A percentile compares a stretch with the other conserved stretches of the same genome.
These are phyloP conservation scores for Micractinium conductrix DNA, from an alignment of 139 green algal genomes.

Conservation along the genomic window DNA sequence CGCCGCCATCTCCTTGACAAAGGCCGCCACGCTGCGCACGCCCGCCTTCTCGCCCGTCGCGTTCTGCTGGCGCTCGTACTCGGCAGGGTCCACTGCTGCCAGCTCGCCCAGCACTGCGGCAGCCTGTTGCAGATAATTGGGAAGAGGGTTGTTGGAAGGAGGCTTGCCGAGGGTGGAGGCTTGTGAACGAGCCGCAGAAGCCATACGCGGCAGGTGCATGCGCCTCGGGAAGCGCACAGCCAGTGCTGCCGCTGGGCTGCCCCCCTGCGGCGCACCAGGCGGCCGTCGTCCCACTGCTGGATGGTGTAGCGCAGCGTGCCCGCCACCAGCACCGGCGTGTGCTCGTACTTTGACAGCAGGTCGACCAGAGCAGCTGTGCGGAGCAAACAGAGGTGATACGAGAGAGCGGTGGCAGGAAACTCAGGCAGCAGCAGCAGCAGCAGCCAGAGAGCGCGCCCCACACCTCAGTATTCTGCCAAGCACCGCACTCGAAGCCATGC, in stretches of 20 bases:
- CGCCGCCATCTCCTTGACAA: conserved; percentile 69
- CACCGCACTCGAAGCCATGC: no score
- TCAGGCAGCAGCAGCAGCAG: no score
- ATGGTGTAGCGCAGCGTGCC: conserved; percentile 62
- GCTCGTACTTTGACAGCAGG: conserved; percentile 77
- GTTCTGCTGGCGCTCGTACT: conserved; percentile 70
- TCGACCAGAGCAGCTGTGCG: conserved; percentile 60
- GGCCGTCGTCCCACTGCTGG: conserved; percentile 51
- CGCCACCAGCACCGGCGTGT: conserved; percentile 66
- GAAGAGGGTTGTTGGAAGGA: no score
- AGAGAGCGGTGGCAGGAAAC: no score
- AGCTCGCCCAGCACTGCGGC: conserved; percentile 76
- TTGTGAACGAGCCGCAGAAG: no score
- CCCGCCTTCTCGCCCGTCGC: conserved; percentile 55
- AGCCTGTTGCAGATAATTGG: no score
- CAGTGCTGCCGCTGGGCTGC: no score
- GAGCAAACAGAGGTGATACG: background rate
- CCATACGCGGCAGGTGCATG: no score
- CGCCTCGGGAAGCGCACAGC: no score
- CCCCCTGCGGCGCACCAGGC: conserved; percentile 52
- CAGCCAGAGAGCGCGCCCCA: no score
- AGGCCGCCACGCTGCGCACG: conserved; percentile 59
- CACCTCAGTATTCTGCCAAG: no score
- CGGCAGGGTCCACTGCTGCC: conserved; percentile 58
- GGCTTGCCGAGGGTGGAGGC: no score